Evolutionary conservation across 306 rosid genomes (phyloP), one percentile per base, ranked within the genome.

Genomic region (Canavalia ensiformis): DNA sequence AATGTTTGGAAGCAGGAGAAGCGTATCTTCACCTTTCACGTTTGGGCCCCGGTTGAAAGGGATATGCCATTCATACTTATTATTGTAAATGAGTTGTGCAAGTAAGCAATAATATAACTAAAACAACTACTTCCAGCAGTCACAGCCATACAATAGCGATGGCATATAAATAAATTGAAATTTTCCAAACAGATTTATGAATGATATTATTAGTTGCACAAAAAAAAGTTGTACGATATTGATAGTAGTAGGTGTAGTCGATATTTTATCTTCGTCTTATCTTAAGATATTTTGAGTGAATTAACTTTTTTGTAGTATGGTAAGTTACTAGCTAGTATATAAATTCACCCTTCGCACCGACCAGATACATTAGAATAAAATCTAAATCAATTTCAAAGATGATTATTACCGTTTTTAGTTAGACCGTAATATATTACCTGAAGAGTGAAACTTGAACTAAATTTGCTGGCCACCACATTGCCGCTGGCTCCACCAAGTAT

Each of bases 381-480:
- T 39, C 42, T 4, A 39, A 4, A 4, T 39, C 2, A 39, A 39
- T 39, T 39, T 39, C 42, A 39, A 39, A 37, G 41, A 37, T 37
- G 0, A 37, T 37, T 37, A 37, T 37, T 37, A 37, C 2, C 4
- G 41, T 37, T 37, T 37, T 2, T 4, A 2, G 3, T 37, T 37
- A 37, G 41, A 13, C 2, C 13, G 8, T 52, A 18, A 0, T 25
- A 58, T 59, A 60, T 42, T 85, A 91, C 99, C 99, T 87, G 90
- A 95, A 95, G 81, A 95, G 86, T n/a, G 99, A 95, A 80, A 95
- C 99, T 84, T 95, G 99, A 65, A 92, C 99, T 82, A 95, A 76
- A 88, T 93, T 95, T 13, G 97, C 89, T 2, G 99, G 99, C 99
- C 99, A 95, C 99, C 97, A 95, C 99, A 95, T 95, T 45, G 92